These are phyloP conservation scores for Cucurbita maxima DNA, from an alignment of 306 rosid species.

Conservation along the genomic window DNA sequence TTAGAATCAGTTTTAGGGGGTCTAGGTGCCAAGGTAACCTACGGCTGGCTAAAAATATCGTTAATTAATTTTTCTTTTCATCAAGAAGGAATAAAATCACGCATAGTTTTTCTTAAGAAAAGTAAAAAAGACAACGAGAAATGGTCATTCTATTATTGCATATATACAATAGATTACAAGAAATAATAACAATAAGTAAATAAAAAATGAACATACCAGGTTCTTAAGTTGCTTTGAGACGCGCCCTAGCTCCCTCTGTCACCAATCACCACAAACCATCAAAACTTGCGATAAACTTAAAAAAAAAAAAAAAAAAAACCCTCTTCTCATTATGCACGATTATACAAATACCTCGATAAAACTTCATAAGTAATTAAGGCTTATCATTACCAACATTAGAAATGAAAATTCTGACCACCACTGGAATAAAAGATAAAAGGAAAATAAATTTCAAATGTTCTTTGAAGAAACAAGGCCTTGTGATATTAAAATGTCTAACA, in stretches of 20 bases:
- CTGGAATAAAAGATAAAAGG: not conserved
- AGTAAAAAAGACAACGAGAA: not conserved
- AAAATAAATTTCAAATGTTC: not conserved
- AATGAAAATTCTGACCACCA: not conserved
- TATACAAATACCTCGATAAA: not conserved
- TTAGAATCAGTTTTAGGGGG: not conserved
- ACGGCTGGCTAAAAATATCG: not conserved
- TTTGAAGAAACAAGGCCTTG: not conserved
- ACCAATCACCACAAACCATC: constrained; percentile 15
- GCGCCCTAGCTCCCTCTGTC: constrained; percentile 61
- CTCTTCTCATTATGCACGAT: not conserved
- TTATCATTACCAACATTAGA: not conserved
- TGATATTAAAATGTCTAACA: not conserved
- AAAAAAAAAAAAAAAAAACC: not conserved
- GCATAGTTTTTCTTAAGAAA: not conserved
- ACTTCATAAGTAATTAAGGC: not conserved
- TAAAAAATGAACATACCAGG: constrained; percentile 28
- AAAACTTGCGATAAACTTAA: not conserved
- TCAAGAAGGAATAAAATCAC: too few species aligned
- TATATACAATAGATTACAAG: not conserved
- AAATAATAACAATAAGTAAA: not conserved
- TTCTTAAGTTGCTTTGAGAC: constrained; percentile 37
- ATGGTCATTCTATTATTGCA: not conserved
- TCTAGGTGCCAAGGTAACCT: too few species aligned
- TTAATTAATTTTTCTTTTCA: not conserved